Conservation (phyloP, 176 grass and related monocot genomes). For the Oryza punctata region DNA sequence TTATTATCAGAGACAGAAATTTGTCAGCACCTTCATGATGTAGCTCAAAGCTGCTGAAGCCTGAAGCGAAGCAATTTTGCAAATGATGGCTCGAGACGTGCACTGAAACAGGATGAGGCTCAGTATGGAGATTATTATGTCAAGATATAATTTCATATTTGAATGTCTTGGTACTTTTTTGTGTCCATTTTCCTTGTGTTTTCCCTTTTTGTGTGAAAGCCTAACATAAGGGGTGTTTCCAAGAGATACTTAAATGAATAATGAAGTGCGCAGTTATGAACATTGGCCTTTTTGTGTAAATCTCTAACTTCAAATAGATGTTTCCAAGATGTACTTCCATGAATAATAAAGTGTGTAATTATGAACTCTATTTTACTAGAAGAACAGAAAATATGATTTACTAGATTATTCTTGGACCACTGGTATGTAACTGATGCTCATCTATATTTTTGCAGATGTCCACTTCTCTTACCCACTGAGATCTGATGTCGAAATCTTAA, state of each 20-base stretch:
- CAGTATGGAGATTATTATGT: too few species aligned
- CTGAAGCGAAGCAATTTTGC: background rate
- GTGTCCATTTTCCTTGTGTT: background rate
- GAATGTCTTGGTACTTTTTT: background rate
- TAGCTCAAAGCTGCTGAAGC: background rate
- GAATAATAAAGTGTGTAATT: background rate
- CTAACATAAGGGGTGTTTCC: background rate
- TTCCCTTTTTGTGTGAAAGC: background rate
- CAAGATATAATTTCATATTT: too few species aligned
- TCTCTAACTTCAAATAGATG: background rate
- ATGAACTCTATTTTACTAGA: background rate
- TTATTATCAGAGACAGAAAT: background rate
- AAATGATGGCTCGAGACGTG: background rate
- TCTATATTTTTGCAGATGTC: constrained; percentile 66
- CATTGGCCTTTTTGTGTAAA: background rate
- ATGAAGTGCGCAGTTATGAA: background rate
- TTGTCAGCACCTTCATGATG: background rate
- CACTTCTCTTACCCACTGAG: constrained; percentile 96
- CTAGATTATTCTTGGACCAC: background rate
- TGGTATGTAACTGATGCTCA: constrained; percentile 27
- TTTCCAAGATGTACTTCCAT: constrained; percentile 10
- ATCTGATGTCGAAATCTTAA: constrained; percentile 83
- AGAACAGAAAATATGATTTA: background rate
- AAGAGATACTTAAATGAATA: constrained; percentile 15
- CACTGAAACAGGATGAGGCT: background rate